phyloP scores from a whole-genome alignment of 2,329 filamentous ascomycete species.

The Botrytis pseudocinerea region DNA sequence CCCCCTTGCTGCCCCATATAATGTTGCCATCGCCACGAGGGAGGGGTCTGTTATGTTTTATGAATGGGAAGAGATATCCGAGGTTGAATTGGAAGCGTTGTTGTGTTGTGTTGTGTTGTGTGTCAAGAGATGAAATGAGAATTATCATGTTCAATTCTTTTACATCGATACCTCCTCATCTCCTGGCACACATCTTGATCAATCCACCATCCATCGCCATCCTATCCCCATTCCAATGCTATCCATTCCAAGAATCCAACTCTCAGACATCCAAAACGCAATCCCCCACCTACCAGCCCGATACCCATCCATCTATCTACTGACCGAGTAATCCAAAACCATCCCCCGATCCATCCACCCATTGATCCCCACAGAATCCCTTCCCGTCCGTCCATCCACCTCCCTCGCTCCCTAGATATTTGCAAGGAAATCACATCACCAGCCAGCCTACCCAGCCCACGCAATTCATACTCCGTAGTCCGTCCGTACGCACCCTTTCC shows the following conservation, averaged over 20 bases:
- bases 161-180: no score
- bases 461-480: background rate
- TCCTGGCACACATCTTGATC: no score
- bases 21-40: constrained; percentile 7
- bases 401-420: no score
- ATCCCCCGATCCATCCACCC: no score
- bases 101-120: background rate
- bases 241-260: background rate
- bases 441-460: background rate
- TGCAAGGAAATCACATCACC: no score
- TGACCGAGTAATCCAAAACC: no score
- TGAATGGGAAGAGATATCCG: background rate
- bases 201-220: background rate
- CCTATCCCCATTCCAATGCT: background rate
- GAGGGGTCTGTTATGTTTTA: background rate
- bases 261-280: background rate
- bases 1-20: background rate
- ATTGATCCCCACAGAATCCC: no score
- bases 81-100: background rate
- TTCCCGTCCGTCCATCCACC: no score
- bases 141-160: background rate
- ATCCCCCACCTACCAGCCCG: background rate
- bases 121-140: background rate
- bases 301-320: background rate
- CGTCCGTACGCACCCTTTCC: background rate